A percentile compares a stretch with the other conserved stretches of the same genome.
phyloP scores from a whole-genome alignment of 2,329 filamentous ascomycete genomes.

The Penicillium sp. region DNA sequence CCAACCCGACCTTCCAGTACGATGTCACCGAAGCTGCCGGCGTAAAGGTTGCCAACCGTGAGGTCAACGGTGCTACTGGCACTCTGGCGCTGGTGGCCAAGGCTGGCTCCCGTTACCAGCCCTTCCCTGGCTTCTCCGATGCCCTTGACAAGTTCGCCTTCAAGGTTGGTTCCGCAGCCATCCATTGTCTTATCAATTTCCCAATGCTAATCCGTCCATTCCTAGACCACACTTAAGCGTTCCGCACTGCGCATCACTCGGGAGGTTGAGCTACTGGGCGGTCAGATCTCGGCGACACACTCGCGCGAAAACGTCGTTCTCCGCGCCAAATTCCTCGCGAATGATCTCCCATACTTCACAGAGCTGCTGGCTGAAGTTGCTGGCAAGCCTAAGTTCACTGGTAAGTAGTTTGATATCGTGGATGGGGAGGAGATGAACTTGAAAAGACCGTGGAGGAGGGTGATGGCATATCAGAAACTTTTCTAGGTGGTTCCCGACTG shows the following conservation, averaged over 20 bases:
- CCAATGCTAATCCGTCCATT: slow-evolving; percentile 11
- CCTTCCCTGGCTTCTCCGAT: slow-evolving; percentile 82
- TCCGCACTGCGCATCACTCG: slow-evolving; percentile 89
- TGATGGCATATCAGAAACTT: neutral
- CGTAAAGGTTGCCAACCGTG: slow-evolving; percentile 89
- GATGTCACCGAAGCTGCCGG: slow-evolving; percentile 82
- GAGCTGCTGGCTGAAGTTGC: slow-evolving; percentile 93
- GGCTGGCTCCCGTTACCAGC: slow-evolving; percentile 90
- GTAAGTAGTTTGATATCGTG: slow-evolving; percentile 42
- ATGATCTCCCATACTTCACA: slow-evolving; percentile 95
- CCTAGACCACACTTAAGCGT: slow-evolving; percentile 79
- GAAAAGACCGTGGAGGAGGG: neutral
- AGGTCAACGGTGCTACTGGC: slow-evolving; percentile 82
- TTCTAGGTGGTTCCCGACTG: slow-evolving; percentile 8
- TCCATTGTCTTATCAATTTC: slow-evolving; percentile 20
- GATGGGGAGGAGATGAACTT: neutral
- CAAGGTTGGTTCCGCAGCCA: slow-evolving; percentile 64
- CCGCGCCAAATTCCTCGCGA: slow-evolving; percentile 89
- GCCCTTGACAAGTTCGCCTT: slow-evolving; percentile 95
- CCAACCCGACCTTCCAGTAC: slow-evolving; percentile 79
- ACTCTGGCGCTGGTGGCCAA: slow-evolving; percentile 90
- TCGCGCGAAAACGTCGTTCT: slow-evolving; percentile 91
- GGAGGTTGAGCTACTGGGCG: slow-evolving; percentile 93
- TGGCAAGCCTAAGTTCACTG: slow-evolving; percentile 79
- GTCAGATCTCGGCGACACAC: slow-evolving; percentile 82